These are phyloP conservation scores for Williopsis jadinii DNA, from an alignment of 1,139 yeast species.

Conservation along the genomic window DNA sequence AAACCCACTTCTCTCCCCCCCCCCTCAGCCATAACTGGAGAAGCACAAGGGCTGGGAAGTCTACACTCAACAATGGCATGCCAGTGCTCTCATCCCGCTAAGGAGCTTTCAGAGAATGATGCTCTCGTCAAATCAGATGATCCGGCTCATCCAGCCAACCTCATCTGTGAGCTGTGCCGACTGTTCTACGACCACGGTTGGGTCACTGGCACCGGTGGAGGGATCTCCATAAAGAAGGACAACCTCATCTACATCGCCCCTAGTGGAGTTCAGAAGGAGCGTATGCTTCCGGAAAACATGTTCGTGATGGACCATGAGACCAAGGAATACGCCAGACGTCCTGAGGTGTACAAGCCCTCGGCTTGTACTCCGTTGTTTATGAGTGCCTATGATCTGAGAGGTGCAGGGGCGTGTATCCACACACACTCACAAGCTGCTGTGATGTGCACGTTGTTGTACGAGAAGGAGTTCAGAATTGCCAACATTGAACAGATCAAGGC, in stretches of 20 bases:
- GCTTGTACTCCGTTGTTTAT: conserved; percentile 90
- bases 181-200: conserved; percentile 75
- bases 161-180: conserved; percentile 76
- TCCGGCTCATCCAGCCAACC: conserved; percentile 73
- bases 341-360: conserved; percentile 69
- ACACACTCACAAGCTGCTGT: conserved; percentile 92
- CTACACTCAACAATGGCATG: not conserved
- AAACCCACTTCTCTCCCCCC: too few species aligned
- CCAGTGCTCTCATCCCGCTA: not conserved
- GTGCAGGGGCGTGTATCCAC: conserved; percentile 91
- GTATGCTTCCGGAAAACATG: conserved; percentile 76
- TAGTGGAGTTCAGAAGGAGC: conserved; percentile 91
- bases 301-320: conserved; percentile 61
- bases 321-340: conserved; percentile 52
- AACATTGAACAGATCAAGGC: conserved; percentile 93
- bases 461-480: conserved; percentile 65
- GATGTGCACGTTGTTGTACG: conserved; percentile 65
- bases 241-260: conserved; percentile 75
- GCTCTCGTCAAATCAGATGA: conserved; percentile 38
- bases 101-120: conserved; percentile 18
- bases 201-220: conserved; percentile 98
- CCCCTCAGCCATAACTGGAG: not conserved
- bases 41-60: not conserved
- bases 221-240: conserved; percentile 63
- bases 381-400: conserved; percentile 61